Base-by-base conservation (phyloP, 768 basidiomycete genomes). In the Termitomyces sp. region DNA sequence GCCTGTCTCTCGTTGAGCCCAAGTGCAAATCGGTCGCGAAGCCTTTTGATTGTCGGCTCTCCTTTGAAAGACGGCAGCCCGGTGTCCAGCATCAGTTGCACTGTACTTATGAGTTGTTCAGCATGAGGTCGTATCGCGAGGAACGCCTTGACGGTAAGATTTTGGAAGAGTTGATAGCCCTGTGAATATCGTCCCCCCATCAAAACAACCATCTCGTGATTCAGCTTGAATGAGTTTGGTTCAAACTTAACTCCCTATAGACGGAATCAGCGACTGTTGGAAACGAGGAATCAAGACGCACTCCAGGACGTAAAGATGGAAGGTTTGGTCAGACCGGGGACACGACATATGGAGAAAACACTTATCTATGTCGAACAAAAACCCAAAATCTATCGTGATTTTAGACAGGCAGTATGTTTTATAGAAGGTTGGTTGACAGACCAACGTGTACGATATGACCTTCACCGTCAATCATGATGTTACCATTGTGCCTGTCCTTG, bases 381-480 rank as follows among this genome's bases (percentile, higher is more conserved):
- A 97, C 0, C 94, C 94, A 64, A 97, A 95, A 73, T 97, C 92
- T 94, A 62, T 27, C n/a, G 50, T 26, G 47, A 29, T 14, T 46
- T 53, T 8, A 18, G 44, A 34, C 24, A 34, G 8, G 20, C 46
- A 29, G 26, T 47, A 36, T 29, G 46, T 16, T 8, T 27, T 36
- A 54, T 20, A 26, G 27, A n/a, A 49, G 29, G 22, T 41, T 54
- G 18, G 68, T 34, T 14, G 12, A 53, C 87, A 43, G 58, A 94
- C 94, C 96, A 63, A 99, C 84, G 69, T 99, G 97, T 4, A 98
- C 83, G 58, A 99, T 96, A 68, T 98, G 95, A 0, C 97, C 97
- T 58, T 95, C 92, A 2, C 90, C 94, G 68, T 98, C 97, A 59
- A 99, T 95, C 96, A 99, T 98, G 68, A 99, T 98, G 69, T 99